phyloP scores from a whole-genome alignment of 768 basidiomycete genomes.

The Leccinellum albellum region DNA sequence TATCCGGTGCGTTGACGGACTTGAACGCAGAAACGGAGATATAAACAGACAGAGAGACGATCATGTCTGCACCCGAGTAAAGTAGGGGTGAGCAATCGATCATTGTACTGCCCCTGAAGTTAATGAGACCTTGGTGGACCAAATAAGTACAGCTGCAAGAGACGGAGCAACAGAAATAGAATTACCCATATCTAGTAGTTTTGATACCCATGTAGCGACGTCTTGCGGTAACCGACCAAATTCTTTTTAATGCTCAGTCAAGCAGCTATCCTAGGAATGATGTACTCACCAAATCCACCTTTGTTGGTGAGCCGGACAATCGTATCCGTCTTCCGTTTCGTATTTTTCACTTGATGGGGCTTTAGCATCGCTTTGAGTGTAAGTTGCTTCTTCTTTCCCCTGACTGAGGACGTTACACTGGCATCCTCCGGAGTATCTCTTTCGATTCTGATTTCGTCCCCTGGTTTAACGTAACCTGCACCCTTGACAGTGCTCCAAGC shows the following conservation, averaged over 20 bases:
- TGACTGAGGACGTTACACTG: constrained; percentile 20
- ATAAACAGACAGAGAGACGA: constrained; percentile 73
- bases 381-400: constrained; percentile 56
- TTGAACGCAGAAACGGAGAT: constrained; percentile 68
- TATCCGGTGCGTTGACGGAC: constrained; percentile 34
- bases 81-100: constrained; percentile 73
- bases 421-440: constrained; percentile 46
- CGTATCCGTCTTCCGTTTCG: constrained; percentile 53
- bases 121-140: constrained; percentile 49
- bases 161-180: neutral
- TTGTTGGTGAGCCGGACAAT: constrained; percentile 66
- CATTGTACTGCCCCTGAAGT: constrained; percentile 66
- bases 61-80: constrained; percentile 70
- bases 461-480: constrained; percentile 60
- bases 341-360: constrained; percentile 42
- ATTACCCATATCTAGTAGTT: constrained; percentile 65
- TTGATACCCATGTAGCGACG: constrained; percentile 68
- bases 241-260: constrained; percentile 40
- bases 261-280: neutral
- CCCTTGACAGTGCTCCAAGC: constrained; percentile 80
- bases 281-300: constrained; percentile 58
- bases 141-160: neutral
- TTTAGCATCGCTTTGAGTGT: constrained; percentile 67
- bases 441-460: constrained; percentile 58
- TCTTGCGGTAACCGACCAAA: constrained; percentile 75